Conservation (phyloP, 2,329 filamentous ascomycete genomes). For the Erysiphe neolycopersici region DNA sequence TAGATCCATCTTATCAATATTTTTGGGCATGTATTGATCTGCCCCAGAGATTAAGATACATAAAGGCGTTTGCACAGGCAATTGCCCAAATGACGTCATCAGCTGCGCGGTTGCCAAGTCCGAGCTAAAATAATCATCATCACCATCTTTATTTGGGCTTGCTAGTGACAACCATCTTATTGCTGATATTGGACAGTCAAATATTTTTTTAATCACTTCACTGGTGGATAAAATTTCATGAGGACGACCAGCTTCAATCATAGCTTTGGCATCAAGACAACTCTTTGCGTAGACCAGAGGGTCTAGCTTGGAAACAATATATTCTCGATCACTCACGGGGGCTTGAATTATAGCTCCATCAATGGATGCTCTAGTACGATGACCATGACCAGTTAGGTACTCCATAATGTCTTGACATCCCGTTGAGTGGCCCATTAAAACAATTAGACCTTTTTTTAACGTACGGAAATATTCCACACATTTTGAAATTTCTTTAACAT, state of each 20-base stretch:
- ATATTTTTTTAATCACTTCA: constrained; percentile 6
- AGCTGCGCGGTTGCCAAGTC: constrained; percentile 28
- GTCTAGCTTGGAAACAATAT: constrained; percentile 16
- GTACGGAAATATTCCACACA: constrained; percentile 22
- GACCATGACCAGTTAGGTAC: constrained; percentile 21
- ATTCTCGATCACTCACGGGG: constrained; percentile 35
- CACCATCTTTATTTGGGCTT: constrained; percentile 25
- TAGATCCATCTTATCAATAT: constrained; percentile 21
- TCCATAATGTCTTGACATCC: constrained; percentile 43
- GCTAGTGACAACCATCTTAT: constrained; percentile 30
- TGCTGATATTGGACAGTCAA: constrained; percentile 23
- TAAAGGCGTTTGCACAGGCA: constrained; percentile 18
- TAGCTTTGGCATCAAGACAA: constrained; percentile 16
- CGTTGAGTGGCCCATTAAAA: constrained; percentile 42
- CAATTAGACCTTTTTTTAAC: constrained; percentile 23
- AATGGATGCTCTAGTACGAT: constrained; percentile 17
- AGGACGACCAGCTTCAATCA: constrained; percentile 17
- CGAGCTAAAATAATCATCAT: constrained; percentile 42
- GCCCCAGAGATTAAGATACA: constrained; percentile 22
- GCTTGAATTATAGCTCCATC: constrained; percentile 41
- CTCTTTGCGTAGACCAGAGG: constrained; percentile 13
- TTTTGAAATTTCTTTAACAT: constrained; percentile 21
- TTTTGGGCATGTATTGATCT: constrained; percentile 23
- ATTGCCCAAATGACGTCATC: constrained; percentile 26
- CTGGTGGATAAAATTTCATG: constrained; percentile 19